phyloP scores from a whole-genome alignment of 2,329 filamentous ascomycete species.

The Colletotrichum cordylinicola region DNA sequence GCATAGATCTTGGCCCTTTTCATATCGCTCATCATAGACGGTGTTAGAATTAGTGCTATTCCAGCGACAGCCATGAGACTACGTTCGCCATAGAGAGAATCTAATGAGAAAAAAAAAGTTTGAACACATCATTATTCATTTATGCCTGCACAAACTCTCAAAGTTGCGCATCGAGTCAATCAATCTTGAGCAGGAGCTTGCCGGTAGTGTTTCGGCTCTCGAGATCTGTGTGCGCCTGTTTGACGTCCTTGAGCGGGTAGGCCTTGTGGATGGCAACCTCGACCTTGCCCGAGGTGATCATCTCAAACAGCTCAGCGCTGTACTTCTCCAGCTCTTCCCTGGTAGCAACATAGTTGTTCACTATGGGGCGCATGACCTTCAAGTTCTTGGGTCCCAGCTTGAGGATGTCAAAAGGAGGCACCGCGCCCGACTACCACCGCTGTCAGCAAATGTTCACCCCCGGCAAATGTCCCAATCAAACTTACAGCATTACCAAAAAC shows the following conservation, averaged over 20 bases:
- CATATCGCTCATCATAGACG: background rate
- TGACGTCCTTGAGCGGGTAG: conserved; percentile 78
- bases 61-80: conserved; percentile 12
- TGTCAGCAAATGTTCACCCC: background rate
- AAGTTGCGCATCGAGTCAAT: conserved; percentile 25
- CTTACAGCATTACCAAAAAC: conserved; percentile 82
- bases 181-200: conserved; percentile 78
- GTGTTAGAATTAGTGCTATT: conserved; percentile 16
- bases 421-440: conserved; percentile 63
- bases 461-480: background rate
- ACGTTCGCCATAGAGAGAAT: background rate
- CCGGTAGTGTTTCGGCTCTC: conserved; percentile 84
- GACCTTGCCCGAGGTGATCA: conserved; percentile 73
- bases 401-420: conserved; percentile 67
- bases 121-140: background rate
- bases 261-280: conserved; percentile 77
- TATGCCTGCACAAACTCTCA: background rate
- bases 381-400: conserved; percentile 76
- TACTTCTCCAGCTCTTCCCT: conserved; percentile 76
- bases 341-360: conserved; percentile 74
- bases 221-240: conserved; percentile 76
- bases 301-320: conserved; percentile 72
- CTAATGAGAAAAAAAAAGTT: background rate
- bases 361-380: conserved; percentile 75
- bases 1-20: background rate